Conservation (phyloP, 106 monocot species). For the Agapanthus africanus region DNA sequence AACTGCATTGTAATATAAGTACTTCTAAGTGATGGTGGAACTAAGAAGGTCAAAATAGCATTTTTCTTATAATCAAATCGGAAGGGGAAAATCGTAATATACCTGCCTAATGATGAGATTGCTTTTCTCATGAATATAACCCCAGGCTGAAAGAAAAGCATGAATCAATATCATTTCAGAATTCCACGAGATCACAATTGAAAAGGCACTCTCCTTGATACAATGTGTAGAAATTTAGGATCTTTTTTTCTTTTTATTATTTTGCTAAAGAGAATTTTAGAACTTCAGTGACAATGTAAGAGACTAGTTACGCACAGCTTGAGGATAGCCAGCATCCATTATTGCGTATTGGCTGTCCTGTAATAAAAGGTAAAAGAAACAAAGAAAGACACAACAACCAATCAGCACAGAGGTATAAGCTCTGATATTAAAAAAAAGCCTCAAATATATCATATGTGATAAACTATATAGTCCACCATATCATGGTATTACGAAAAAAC, state of each 20-base stretch:
- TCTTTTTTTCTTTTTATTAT: not conserved
- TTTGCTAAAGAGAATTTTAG: slow-evolving; percentile 1
- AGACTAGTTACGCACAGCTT: slow-evolving; percentile 44
- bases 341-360: slow-evolving; percentile 88
- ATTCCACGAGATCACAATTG: not conserved
- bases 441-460: not conserved
- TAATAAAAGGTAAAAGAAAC: slow-evolving; percentile 16
- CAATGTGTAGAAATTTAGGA: not conserved
- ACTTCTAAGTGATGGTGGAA: not conserved
- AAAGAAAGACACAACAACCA: slow-evolving; percentile 6
- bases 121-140: slow-evolving; percentile 81
- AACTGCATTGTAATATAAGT: not conserved
- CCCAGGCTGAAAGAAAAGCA: slow-evolving; percentile 69
- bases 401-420: slow-evolving; percentile 2
- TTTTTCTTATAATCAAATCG: too few species aligned
- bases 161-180: not conserved
- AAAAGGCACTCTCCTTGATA: slow-evolving; percentile 6
- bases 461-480: too few species aligned
- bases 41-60: not conserved
- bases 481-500: not conserved
- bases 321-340: slow-evolving; percentile 58
- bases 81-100: slow-evolving; percentile 5
- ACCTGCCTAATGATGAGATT: slow-evolving; percentile 93
- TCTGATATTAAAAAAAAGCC: not conserved
- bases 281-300: not conserved